Base-by-base conservation (phyloP, 2,329 filamentous ascomycete species). In the Cryphonectria carpinicola region DNA sequence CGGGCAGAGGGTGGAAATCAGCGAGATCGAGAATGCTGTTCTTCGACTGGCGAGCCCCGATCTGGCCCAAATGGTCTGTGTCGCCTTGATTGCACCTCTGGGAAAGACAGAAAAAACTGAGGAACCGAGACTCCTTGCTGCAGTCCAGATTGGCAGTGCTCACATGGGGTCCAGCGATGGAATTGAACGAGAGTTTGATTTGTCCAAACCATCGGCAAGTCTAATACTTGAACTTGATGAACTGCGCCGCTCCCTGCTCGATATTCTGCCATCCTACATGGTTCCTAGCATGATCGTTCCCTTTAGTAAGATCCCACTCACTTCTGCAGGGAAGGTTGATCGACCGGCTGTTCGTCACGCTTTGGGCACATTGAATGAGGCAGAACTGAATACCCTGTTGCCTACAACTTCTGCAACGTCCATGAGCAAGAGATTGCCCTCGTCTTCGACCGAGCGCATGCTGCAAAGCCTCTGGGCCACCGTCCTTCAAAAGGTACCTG, bases 381-480 rank as follows among this genome's bases (percentile, higher is more conserved):
- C 46, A n/a, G 19, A 52, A n/a, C 22, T 52, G 7, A n/a, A 52
- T 22, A 10, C 46, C n/a, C 7, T 52, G 3, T 25, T 52, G n/a
- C 46, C 46, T n/a, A 8, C 22, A 7, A n/a, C 46, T 22, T 52
- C 46, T 52, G 22, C 46, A 52, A 52, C 19, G 6, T 52, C 46
- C 46, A 52, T 52, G 46, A 52, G 6, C 8, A 52, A 52, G 22
- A 52, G 19, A 52, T 8, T n/a, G 5, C 39, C 35, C 14, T 77
- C 80, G 56, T 83, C 80, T 0, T 76, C 78, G 4, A 76, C 78
- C 72, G 83, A 85, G 72, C 78, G 79, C 67, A 78, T 79, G 54
- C 74, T 85, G 1, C 79, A 79, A 37, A 72, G 83, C 0, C 77
- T 85, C 7, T 73, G 72, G 72, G 66, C 61, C n/a, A 22, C 4